A percentile compares a stretch with the other conserved stretches of the same genome.
Evolutionary conservation across 352 stramenopile genomes (phyloP).

Genomic region (Phytophthora colocasiae): DNA sequence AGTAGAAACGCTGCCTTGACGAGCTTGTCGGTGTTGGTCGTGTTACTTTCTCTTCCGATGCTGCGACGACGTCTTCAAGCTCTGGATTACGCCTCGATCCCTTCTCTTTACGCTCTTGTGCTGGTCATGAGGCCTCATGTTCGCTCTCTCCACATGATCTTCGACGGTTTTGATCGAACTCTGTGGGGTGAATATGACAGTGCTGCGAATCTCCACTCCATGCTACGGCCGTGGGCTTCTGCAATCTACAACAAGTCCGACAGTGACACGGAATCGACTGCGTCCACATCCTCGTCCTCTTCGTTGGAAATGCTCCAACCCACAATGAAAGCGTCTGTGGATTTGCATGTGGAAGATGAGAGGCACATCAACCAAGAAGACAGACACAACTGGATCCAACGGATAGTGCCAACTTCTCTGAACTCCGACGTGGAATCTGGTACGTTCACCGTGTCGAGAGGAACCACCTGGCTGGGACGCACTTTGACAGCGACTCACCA

Average conservation of each 20-base stretch:
- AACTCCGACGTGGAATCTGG: conserved; percentile 42
- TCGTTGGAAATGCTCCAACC: conserved; percentile 22
- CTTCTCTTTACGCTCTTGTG: conserved; percentile 53
- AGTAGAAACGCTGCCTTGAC: conserved; percentile 12
- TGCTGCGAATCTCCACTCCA: conserved; percentile 72
- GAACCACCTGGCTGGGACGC: too few relatives aligned
- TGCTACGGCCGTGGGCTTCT: conserved; percentile 44
- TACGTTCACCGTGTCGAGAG: too few relatives aligned
- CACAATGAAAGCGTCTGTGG: conserved; percentile 1
- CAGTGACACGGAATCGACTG: conserved; percentile 28
- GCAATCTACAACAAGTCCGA: conserved; percentile 13
- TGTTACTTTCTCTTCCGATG: neutral
- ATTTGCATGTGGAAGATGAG: conserved; percentile 7
- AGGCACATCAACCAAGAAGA: neutral
- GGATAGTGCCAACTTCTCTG: conserved; percentile 13
- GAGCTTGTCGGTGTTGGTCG: neutral
- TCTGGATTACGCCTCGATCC: conserved; percentile 67
- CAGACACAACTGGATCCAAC: conserved; percentile 18
- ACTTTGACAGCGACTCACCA: too few relatives aligned
- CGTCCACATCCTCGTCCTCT: conserved; percentile 33
- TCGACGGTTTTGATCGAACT: conserved; percentile 63
- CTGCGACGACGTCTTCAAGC: conserved; percentile 25
- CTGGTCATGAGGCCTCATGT: conserved; percentile 56
- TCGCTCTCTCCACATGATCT: conserved; percentile 54
- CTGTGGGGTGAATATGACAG: conserved; percentile 76